Evolutionary conservation across 768 basidiomycete genomes (phyloP), one percentile per base, ranked within the genome.

Genomic region (Lentinula detonsa): DNA sequence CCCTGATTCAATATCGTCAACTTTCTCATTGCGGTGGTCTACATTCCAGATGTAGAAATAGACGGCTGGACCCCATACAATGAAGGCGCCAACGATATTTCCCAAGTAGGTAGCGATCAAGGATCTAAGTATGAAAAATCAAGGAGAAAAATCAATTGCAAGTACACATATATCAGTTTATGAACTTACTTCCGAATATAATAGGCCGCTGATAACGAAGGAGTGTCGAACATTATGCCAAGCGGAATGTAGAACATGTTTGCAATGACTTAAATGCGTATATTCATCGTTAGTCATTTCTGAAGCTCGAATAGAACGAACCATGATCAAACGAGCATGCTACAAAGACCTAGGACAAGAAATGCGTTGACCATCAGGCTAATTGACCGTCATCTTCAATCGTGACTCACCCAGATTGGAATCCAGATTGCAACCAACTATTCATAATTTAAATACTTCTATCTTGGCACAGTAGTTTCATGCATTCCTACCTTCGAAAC

Each of bases 181-280:
- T 11, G 35, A 16, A 33, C 15, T 28, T 62, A 88, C 86, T 90
- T 90, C 66, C 76, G 74, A 68, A 90, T 88, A 68, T 90, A 90
- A 33, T 77, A 71, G 2, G 73, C 81, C 10, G 74, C 72, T 6
- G 83, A 79, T 52, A 86, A 67, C 81, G 84, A 62, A 21, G 54
- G 54, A 59, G 42, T 31, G n/a, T 84, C 80, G 65, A 88, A 84
- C 80, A 90, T 84, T 33, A 90, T 88, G 6, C 86, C 79, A 37
- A 90, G 69, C 0, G 87, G 86, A 6, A 90, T 72, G 5, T 83
- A 88, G 70, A 85, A 90, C 88, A 90, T 90, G 69, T 90, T 90
- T 16, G 88, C 88, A 33, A 88, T 73, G 9, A 88, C 86, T 87
- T 48, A 1, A n/a, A 7, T n/a, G 11, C 7, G 21, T 21, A 35